These are phyloP conservation scores for Penicillium sp. DNA, from an alignment of 2,329 filamentous ascomycete genomes.

Conservation along the genomic window DNA sequence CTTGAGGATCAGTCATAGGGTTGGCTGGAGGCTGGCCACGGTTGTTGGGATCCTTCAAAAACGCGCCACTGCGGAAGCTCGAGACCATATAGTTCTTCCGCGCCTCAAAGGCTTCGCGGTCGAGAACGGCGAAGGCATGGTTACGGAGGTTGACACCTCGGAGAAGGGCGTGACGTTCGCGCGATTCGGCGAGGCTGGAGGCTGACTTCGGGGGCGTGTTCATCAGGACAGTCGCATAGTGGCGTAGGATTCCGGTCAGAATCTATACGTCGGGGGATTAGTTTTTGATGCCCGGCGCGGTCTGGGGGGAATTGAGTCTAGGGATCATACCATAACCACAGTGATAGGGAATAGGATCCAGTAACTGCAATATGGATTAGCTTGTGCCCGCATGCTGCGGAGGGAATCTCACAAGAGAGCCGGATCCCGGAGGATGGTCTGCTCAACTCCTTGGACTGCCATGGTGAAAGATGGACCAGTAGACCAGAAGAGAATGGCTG, in stretches of 20 bases:
- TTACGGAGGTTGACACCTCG: conserved; percentile 78
- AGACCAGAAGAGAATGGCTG: not conserved
- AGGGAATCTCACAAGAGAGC: conserved; percentile 74
- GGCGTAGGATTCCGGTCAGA: conserved; percentile 87
- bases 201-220: conserved; percentile 74
- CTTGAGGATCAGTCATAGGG: conserved; percentile 88
- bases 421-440: conserved; percentile 97
- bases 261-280: conserved; percentile 50
- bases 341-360: conserved; percentile 99
- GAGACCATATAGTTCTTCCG: conserved; percentile 76
- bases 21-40: conserved; percentile 85
- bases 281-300: not conserved
- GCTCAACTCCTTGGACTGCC: conserved; percentile 71
- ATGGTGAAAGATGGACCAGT: conserved; percentile 48
- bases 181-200: conserved; percentile 55
- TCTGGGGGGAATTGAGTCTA: not conserved
- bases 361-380: conserved; percentile 58
- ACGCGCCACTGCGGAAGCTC: conserved; percentile 78
- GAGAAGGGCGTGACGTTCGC: conserved; percentile 78
- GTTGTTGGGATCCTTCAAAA: conserved; percentile 80
- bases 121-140: conserved; percentile 77
- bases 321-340: conserved; percentile 71
- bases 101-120: conserved; percentile 67
- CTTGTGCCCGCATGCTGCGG: conserved; percentile 3
- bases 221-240: conserved; percentile 93